A percentile compares a stretch with the other conserved stretches of the same genome.
These are phyloP conservation scores for Sphenostylis stenocarpa DNA, from an alignment of 306 rosid species.

Conservation along the genomic window DNA sequence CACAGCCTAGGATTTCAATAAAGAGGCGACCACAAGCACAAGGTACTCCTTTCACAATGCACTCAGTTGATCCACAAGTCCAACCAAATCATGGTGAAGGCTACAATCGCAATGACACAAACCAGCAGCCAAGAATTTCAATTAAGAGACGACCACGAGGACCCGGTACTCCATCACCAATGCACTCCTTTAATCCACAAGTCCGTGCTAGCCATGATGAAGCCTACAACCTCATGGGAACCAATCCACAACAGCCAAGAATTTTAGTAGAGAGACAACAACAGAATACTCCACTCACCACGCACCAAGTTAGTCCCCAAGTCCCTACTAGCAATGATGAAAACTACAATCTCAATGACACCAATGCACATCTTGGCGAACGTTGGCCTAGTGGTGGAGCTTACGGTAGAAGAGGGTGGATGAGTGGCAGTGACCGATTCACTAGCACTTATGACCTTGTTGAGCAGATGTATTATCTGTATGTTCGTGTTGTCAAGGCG, in stretches of 20 bases:
- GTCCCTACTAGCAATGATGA: constrained; percentile 39
- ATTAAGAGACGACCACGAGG: constrained; percentile 50
- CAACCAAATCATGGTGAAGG: constrained; percentile 40
- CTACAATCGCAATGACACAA: constrained; percentile 52
- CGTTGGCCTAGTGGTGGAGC: constrained; percentile 46
- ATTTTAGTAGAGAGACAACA: constrained; percentile 50
- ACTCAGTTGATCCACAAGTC: constrained; percentile 32
- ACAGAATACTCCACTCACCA: constrained; percentile 45
- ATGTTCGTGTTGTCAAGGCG: constrained; percentile 73
- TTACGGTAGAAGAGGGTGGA: constrained; percentile 63
- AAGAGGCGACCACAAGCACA: constrained; percentile 51
- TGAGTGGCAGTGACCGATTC: constrained; percentile 54
- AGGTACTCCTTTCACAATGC: constrained; percentile 52
- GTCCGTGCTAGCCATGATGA: constrained; percentile 42
- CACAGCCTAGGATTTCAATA: constrained; percentile 48
- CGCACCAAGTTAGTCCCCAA: constrained; percentile 31
- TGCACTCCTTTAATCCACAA: constrained; percentile 39
- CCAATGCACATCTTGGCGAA: constrained; percentile 58
- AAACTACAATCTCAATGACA: constrained; percentile 51
- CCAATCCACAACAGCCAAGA: constrained; percentile 55
- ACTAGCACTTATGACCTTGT: constrained; percentile 72
- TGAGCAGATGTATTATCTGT: constrained; percentile 76
- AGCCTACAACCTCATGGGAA: constrained; percentile 55
- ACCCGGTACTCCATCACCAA: constrained; percentile 33
- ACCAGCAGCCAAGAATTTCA: constrained; percentile 45